Evolutionary conservation across 1,284 basidiomycete genomes (phyloP).

Genomic region (Phellopilus nigrolimitatus): DNA sequence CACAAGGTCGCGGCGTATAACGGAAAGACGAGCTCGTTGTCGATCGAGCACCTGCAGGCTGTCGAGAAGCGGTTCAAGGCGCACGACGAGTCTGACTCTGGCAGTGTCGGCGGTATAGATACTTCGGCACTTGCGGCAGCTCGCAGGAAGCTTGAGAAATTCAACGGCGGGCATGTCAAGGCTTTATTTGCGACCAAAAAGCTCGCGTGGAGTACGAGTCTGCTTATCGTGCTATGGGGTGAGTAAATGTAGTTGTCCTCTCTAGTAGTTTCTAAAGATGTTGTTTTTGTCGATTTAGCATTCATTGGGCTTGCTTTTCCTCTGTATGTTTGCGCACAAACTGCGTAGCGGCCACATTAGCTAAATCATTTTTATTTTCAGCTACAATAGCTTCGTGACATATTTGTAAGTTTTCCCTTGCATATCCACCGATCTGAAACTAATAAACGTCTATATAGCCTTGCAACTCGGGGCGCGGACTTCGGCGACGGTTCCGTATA

Average conservation of each 20-base stretch:
- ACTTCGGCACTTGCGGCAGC: conserved; percentile 28
- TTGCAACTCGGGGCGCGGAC: conserved; percentile 53
- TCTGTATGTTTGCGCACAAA: conserved; percentile 46
- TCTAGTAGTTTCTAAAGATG: conserved; percentile 46
- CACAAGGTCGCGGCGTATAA: conserved; percentile 70
- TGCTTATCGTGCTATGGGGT: conserved; percentile 20
- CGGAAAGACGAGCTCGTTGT: conserved; percentile 41
- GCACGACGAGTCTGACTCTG: conserved; percentile 1
- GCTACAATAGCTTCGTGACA: conserved; percentile 59
- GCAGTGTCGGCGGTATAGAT: too few relatives aligned
- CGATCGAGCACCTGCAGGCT: conserved; percentile 42
- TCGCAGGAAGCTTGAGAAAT: conserved; percentile 39
- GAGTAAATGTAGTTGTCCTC: conserved; percentile 27
- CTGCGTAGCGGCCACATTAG: too few relatives aligned
- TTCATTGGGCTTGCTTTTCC: conserved; percentile 74
- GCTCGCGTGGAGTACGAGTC: conserved; percentile 18
- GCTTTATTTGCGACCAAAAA: conserved; percentile 20
- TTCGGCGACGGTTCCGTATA: conserved; percentile 60
- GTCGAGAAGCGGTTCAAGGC: conserved; percentile 25
- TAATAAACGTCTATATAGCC: conserved; percentile 31
- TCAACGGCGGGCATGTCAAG: conserved; percentile 33
- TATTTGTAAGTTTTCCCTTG: conserved; percentile 44
- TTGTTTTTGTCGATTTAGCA: too few relatives aligned
- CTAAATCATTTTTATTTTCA: conserved; percentile 27
- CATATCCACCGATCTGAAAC: neutral